Conservation (phyloP, 2,329 filamentous ascomycete species). For the Xenoacremonium recifei region DNA sequence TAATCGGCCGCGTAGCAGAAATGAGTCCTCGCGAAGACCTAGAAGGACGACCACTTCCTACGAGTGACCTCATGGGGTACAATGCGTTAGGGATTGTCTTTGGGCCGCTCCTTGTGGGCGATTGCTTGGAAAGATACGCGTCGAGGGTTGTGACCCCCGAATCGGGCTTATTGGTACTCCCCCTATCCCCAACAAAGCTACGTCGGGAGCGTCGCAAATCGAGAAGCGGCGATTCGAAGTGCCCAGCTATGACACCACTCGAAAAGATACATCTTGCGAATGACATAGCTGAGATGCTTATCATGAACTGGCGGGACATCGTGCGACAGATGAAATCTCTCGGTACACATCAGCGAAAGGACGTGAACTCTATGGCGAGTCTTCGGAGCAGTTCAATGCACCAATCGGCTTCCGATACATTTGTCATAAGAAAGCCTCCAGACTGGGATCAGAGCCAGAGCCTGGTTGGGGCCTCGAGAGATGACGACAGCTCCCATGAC, state of each 20-base stretch:
- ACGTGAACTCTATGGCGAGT: constrained; percentile 13
- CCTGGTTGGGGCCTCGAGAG: constrained; percentile 7
- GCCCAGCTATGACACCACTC: constrained; percentile 32
- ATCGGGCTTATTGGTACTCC: constrained; percentile 41
- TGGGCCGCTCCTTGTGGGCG: constrained; percentile 61
- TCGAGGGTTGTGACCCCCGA: constrained; percentile 43
- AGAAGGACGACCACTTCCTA: constrained; percentile 50
- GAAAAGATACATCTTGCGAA: constrained; percentile 60
- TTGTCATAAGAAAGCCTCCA: constrained; percentile 35
- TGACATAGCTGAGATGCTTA: constrained; percentile 62
- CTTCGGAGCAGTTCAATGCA: constrained; percentile 23
- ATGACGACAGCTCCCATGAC: background rate
- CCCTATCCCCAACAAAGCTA: constrained; percentile 41
- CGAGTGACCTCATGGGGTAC: constrained; percentile 63
- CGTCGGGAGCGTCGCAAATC: constrained; percentile 24
- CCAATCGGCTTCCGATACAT: constrained; percentile 42
- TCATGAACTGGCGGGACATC: constrained; percentile 63
- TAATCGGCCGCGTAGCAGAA: constrained; percentile 59
- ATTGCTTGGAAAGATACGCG: constrained; percentile 52
- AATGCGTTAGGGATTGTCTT: constrained; percentile 62
- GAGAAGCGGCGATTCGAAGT: constrained; percentile 9
- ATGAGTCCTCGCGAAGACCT: constrained; percentile 50
- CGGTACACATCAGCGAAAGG: constrained; percentile 25
- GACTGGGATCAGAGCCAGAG: constrained; percentile 30
- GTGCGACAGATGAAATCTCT: constrained; percentile 58